Evolutionary conservation across 2,329 filamentous ascomycete species (phyloP).

Genomic region (Fusarium humuli): DNA sequence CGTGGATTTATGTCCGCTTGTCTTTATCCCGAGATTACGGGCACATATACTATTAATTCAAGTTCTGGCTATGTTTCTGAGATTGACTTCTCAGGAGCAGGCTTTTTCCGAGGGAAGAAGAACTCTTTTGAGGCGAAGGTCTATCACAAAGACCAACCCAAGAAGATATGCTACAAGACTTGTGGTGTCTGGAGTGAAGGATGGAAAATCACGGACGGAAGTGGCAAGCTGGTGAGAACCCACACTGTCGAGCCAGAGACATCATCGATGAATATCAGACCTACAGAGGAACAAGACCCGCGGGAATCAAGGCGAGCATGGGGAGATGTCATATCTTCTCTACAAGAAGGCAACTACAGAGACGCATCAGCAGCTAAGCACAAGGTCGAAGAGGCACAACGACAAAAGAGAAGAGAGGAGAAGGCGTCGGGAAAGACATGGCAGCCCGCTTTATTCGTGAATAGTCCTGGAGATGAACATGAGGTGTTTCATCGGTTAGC

Average conservation of each 20-base stretch:
- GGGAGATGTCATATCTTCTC: slow-evolving; percentile 78
- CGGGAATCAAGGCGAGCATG: slow-evolving; percentile 86
- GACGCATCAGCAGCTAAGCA: slow-evolving; percentile 77
- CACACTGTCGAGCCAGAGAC: slow-evolving; percentile 53
- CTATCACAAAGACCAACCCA: slow-evolving; percentile 53
- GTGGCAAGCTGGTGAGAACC: slow-evolving; percentile 51
- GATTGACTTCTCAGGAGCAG: slow-evolving; percentile 60
- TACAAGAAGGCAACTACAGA: slow-evolving; percentile 80
- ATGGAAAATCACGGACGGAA: slow-evolving; percentile 46
- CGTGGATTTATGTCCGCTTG: slow-evolving; percentile 60
- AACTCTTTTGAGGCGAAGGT: slow-evolving; percentile 61
- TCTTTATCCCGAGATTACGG: slow-evolving; percentile 61
- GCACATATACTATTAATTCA: slow-evolving; percentile 59
- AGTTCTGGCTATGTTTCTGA: slow-evolving; percentile 60
- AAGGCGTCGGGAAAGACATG: slow-evolving; percentile 55
- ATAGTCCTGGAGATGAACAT: slow-evolving; percentile 1
- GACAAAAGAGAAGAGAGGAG: slow-evolving; percentile 78
- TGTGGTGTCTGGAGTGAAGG: slow-evolving; percentile 40
- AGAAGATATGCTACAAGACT: slow-evolving; percentile 26
- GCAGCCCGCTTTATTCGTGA: slow-evolving; percentile 35
- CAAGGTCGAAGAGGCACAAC: slow-evolving; percentile 84
- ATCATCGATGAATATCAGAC: slow-evolving; percentile 18
- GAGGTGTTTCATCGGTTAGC: slow-evolving; percentile 23
- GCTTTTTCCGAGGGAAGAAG: slow-evolving; percentile 52
- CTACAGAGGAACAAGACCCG: slow-evolving; percentile 76